These are phyloP conservation scores for Imleria badia DNA, from an alignment of 768 basidiomycete genomes.

Conservation along the genomic window DNA sequence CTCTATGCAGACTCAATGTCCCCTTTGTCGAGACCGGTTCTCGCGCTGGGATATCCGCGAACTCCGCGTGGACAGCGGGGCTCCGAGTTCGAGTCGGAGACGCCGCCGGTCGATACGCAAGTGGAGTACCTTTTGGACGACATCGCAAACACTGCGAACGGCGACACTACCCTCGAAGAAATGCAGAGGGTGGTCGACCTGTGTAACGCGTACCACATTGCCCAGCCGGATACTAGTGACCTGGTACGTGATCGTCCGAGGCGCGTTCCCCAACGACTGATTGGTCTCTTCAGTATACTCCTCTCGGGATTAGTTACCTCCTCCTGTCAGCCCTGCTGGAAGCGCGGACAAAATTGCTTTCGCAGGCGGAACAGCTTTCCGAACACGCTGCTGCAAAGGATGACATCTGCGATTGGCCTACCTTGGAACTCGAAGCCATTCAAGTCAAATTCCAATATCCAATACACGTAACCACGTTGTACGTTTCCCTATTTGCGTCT, in stretches of 20 bases:
- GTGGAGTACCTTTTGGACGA: not conserved
- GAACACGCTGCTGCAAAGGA: not conserved
- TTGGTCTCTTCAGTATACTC: not conserved
- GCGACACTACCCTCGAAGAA: conserved; percentile 3
- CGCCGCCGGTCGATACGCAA: not conserved
- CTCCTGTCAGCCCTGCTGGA: not conserved
- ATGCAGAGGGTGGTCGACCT: not conserved
- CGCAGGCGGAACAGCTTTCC: not conserved
- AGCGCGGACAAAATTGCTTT: not conserved
- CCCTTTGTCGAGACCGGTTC: conserved; percentile 10
- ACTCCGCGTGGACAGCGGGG: not conserved
- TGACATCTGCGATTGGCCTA: not conserved
- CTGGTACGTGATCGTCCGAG: not conserved
- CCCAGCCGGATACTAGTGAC: not conserved
- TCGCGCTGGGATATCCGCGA: not conserved
- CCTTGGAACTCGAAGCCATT: not conserved
- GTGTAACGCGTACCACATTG: not conserved
- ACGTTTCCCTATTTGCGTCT: not conserved
- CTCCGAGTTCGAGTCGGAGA: not conserved
- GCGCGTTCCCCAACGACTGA: not conserved
- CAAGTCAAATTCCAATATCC: not conserved
- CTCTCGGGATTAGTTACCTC: not conserved
- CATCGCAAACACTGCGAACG: not conserved
- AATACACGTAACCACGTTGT: not conserved
- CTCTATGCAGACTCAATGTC: conserved; percentile 6